phyloP scores from a whole-genome alignment of 148 eudicot species.

The Amaranthus cruentus region DNA sequence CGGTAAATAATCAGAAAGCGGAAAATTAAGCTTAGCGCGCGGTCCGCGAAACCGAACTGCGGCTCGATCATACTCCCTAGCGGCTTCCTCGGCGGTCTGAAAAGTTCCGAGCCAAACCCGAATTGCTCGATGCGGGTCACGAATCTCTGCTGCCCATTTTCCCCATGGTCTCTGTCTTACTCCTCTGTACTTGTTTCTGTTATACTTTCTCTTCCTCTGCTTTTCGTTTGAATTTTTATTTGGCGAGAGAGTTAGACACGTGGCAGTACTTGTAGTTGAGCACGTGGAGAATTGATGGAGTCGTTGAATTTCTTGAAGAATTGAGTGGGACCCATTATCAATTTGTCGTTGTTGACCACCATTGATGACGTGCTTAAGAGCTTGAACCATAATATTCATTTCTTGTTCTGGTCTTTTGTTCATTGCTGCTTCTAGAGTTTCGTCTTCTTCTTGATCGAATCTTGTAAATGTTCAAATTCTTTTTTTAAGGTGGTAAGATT shows the following conservation, averaged over 20 bases:
- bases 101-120: slow-evolving; percentile 64
- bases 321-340: background rate
- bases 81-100: slow-evolving; percentile 51
- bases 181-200: slow-evolving; percentile 47
- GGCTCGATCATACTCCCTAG: slow-evolving; percentile 54
- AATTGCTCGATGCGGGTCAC: slow-evolving; percentile 39
- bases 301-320: background rate
- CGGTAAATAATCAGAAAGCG: slow-evolving; percentile 31
- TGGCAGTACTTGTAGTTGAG: background rate
- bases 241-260: slow-evolving; percentile 22
- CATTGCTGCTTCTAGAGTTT: background rate
- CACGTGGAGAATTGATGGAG: background rate
- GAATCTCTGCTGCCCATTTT: slow-evolving; percentile 63
- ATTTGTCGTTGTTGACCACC: slow-evolving; percentile 9
- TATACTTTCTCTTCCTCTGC: slow-evolving; percentile 21
- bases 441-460: background rate
- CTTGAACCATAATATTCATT: slow-evolving; percentile 37
- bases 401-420: slow-evolving; percentile 15
- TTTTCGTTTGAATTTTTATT: background rate
- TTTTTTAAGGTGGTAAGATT: background rate
- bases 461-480: background rate
- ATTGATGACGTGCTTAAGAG: slow-evolving; percentile 37
- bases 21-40: slow-evolving; percentile 53
- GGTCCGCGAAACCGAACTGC: slow-evolving; percentile 46
- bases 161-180: slow-evolving; percentile 70